phyloP scores from a whole-genome alignment of 306 rosid species.

The Dalbergia cochinchinensis region DNA sequence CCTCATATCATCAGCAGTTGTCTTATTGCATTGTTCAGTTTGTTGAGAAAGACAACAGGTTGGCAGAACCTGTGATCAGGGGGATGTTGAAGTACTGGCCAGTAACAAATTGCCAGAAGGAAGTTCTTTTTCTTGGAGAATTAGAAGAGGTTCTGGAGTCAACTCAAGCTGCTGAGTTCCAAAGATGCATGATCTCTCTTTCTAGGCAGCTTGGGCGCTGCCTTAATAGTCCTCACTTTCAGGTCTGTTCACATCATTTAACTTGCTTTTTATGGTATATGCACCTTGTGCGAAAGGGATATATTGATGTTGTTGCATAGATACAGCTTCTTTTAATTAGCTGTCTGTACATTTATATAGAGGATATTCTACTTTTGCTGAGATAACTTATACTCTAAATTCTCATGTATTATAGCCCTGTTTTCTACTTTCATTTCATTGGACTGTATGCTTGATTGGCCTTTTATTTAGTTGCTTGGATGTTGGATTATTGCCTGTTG shows the following conservation, averaged over 20 bases:
- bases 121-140: constrained; percentile 76
- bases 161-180: constrained; percentile 60
- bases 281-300: not conserved
- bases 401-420: not conserved
- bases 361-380: constrained; percentile 27
- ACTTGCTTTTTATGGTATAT: constrained; percentile 5
- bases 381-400: constrained; percentile 14
- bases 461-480: constrained; percentile 32
- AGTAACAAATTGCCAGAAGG: constrained; percentile 73
- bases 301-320: not conserved
- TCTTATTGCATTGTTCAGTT: constrained; percentile 72
- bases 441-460: constrained; percentile 27
- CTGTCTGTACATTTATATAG: not conserved
- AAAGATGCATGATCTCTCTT: constrained; percentile 59
- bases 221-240: constrained; percentile 79
- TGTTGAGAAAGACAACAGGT: constrained; percentile 71
- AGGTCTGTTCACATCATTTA: constrained; percentile 52
- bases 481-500: constrained; percentile 36
- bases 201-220: constrained; percentile 74
- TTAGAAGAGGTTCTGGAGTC: constrained; percentile 70
- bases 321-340: not conserved
- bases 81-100: constrained; percentile 86
- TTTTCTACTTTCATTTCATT: constrained; percentile 12
- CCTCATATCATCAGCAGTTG: constrained; percentile 64
- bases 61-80: constrained; percentile 71